Percentiles rank a stretch among this genome's conserved stretches.
These are phyloP conservation scores for Picochlorum costavermella DNA, from an alignment of 139 green algal species.

Conservation along the genomic window DNA sequence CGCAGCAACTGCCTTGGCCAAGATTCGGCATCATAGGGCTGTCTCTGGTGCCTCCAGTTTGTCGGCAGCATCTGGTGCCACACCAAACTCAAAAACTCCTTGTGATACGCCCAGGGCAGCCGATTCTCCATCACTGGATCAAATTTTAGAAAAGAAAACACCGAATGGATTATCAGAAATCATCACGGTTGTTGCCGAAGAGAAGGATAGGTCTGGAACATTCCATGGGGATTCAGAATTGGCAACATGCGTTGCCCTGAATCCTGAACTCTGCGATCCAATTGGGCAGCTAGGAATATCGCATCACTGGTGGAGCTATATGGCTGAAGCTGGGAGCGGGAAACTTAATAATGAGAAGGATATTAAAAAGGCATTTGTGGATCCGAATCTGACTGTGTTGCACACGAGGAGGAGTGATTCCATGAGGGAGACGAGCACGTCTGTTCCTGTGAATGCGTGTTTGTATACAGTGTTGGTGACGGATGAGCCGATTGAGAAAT, in stretches of 20 bases:
- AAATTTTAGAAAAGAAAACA: neutral
- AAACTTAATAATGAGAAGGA: neutral
- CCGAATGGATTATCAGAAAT: constrained; percentile 3
- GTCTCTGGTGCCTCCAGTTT: constrained; percentile 6
- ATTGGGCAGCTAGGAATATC: constrained; percentile 6
- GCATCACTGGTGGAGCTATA: constrained; percentile 10
- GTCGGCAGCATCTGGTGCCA: neutral
- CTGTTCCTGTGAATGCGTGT: constrained; percentile 10
- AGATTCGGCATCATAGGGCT: constrained; percentile 6
- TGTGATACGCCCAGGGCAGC: neutral
- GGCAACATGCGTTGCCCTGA: neutral
- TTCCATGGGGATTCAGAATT: neutral
- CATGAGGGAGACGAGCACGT: neutral
- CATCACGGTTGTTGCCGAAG: neutral
- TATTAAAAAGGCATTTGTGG: constrained; percentile 1
- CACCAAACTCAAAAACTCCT: neutral
- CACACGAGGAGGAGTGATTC: neutral
- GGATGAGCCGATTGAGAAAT: constrained; percentile 24
- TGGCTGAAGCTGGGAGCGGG: constrained; percentile 1
- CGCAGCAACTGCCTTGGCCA: constrained; percentile 1
- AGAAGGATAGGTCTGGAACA: neutral
- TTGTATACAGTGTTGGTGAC: constrained; percentile 32
- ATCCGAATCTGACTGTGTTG: neutral
- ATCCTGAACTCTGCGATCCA: neutral
- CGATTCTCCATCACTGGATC: no score